Evolutionary conservation across 768 basidiomycete species (phyloP), one percentile per base, ranked within the genome.

Genomic region (Hygrocybe coccinea): DNA sequence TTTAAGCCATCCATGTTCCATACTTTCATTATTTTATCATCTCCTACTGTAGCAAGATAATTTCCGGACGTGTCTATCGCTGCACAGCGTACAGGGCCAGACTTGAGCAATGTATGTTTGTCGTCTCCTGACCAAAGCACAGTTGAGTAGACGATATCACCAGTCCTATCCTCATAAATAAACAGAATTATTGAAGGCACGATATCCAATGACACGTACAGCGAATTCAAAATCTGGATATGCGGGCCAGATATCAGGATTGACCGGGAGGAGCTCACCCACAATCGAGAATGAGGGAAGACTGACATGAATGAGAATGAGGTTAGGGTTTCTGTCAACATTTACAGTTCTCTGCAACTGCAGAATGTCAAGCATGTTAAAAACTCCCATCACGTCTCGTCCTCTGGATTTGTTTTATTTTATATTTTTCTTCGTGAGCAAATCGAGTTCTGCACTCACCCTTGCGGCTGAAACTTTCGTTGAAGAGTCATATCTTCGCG

Each of bases 21-120:
- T 9, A 95, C 76, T 59, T 80, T 86, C 62, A 98, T 72, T 51
- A 70, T 69, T 70, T 98, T 98, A 69, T 94, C 89, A 52, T 95
- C 93, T 7, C 81, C 84, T 0, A 76, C 71, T 2, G 86, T 87
- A 4, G 82, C 80, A 14, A 92, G 68, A 60, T 83, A 77, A 29
- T 58, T 67, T 52, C 69, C 73, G 0, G 68, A 67, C 5, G 58
- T 50, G 62, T 82, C 80, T 4, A 85, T 65, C 1, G 79, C 83
- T 15, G 79, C 78, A 60, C 82, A 85, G 49, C 81, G 76, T 44
- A 91, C 72, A 3, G 81, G 81, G 0, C 85, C 85, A 6, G 80
- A 73, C 57, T 78, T 78, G 19, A 74, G 38, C 2, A 79, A 39
- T 3, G 59, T 62, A 6, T 67, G 67, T 46, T 67, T 67, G 21